phyloP scores from a whole-genome alignment of 2,329 filamentous ascomycete genomes.

The Cladosporium sp. region DNA sequence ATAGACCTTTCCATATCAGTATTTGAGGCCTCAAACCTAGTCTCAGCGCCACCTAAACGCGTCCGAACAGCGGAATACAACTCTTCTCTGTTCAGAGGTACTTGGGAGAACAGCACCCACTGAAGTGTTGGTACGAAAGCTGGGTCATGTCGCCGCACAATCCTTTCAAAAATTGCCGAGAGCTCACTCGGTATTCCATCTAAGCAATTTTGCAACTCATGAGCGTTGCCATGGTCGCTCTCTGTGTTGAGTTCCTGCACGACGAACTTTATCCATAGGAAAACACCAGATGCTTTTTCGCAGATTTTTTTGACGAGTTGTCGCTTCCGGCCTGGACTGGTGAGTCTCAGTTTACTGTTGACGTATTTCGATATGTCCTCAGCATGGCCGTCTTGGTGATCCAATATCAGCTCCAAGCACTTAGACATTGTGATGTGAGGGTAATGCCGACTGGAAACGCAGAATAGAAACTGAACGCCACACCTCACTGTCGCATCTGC shows the following conservation, averaged over 20 bases:
- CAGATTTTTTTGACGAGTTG: background rate
- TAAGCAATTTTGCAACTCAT: background rate
- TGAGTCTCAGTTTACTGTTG: background rate
- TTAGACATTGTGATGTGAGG: background rate
- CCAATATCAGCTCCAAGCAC: background rate
- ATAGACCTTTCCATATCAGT: conserved; percentile 29
- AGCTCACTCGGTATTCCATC: conserved; percentile 1
- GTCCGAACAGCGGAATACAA: conserved; percentile 43
- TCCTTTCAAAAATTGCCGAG: background rate
- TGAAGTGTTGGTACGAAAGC: conserved; percentile 41
- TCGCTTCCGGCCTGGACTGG: background rate
- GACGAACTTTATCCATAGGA: conserved; percentile 11
- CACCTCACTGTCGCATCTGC: background rate
- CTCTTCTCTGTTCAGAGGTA: conserved; percentile 41
- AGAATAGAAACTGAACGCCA: conserved; percentile 26
- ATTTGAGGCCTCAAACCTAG: conserved; percentile 3
- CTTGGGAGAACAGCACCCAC: conserved; percentile 51
- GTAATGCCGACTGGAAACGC: conserved; percentile 44
- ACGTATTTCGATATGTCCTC: background rate
- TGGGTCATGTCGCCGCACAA: background rate
- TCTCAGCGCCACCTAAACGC: conserved; percentile 11
- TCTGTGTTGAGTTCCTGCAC: conserved; percentile 9
- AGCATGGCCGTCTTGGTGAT: background rate
- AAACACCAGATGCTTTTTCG: conserved; percentile 8
- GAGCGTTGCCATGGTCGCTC: background rate